Base-by-base conservation (phyloP, 495 filamentous ascomycete species). In the Trypethelium eluteriae region DNA sequence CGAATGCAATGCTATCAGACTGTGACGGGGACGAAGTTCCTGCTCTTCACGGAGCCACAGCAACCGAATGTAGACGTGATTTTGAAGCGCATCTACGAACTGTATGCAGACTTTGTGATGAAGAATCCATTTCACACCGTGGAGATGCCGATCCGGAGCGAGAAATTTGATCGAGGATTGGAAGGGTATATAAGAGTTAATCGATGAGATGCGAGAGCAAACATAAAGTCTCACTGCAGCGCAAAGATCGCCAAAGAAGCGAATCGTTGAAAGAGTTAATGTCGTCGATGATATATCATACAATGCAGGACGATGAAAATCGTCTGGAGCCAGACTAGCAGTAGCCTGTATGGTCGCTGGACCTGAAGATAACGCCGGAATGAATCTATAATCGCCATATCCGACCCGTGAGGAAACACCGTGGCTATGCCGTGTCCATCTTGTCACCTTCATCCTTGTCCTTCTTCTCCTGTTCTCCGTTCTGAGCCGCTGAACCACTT, bases 101-200 rank as follows among this genome's bases (percentile, higher is more conserved):
- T 98, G 62, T 98, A 97, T 78, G 85, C 90, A 39, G 95, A 98
- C 78, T 97, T 89, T 77, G 94, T 98, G 71, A 96, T 96, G 92
- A 98, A 98, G 82, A 98, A 98, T 77, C 95, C 95, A 10, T 98
- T 98, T 74, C 98, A 98, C 78, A 90, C 93, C 75, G 81, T 93
- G 38, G 94, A 98, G 81, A 98, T 98, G 94, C 94, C 94, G 62
- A 85, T 98, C 49, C 81, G 94, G 67, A 96, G 93, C 78, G 94
- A 98, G 76, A 87, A 88, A 64, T 98, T 96, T 78, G 94, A 98
- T 72, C 81, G 94, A 73, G 88, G 88, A 77, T 76, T 98, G 72
- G 82, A 81, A 71, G 86, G 82, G 62, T 90, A 89, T 73, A 83
- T 93, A 5, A 59, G 53, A 32, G 53, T 59, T 9, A 59, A 59